Conservation (phyloP, 345 rosid genomes). For the Eucalyptus regnans region DNA sequence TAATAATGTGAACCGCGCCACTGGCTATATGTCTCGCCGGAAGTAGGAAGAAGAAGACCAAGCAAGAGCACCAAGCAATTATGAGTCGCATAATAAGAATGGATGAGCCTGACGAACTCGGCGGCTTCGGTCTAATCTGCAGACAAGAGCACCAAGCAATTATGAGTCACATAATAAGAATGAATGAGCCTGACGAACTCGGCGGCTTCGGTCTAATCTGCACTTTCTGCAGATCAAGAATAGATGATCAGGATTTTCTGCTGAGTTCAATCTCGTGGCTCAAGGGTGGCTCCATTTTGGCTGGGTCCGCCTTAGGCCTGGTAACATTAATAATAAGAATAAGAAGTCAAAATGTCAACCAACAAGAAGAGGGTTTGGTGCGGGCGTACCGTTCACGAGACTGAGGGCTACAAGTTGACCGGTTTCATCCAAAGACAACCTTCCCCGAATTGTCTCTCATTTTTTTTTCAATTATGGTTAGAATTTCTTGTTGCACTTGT, state of each 20-base stretch:
- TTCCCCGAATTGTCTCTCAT: too few species aligned
- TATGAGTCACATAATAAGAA: too few species aligned
- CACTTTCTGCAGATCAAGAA: neutral
- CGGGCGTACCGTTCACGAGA: too few species aligned
- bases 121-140: neutral
- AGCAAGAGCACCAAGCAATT: neutral
- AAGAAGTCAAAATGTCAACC: too few species aligned
- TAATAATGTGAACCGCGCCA: neutral
- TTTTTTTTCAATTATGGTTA: fast-evolving
- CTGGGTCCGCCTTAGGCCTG: too few species aligned
- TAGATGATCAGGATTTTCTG: neutral
- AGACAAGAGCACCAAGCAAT: too few species aligned
- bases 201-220: neutral
- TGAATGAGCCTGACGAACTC: neutral
- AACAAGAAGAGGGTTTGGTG: too few species aligned
- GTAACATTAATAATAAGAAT: too few species aligned
- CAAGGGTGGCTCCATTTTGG: neutral
- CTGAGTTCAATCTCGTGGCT: neutral
- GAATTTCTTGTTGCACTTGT: too few species aligned
- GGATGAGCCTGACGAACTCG: neutral
- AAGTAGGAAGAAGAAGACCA: neutral
- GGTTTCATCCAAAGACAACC: too few species aligned
- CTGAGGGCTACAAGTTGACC: too few species aligned
- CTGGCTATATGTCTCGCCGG: neutral
- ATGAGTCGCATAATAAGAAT: neutral